A percentile compares a stretch with the other conserved stretches of the same genome.
phyloP scores from a whole-genome alignment of 2,329 filamentous ascomycete genomes.

The Sporothrix variecibatus region DNA sequence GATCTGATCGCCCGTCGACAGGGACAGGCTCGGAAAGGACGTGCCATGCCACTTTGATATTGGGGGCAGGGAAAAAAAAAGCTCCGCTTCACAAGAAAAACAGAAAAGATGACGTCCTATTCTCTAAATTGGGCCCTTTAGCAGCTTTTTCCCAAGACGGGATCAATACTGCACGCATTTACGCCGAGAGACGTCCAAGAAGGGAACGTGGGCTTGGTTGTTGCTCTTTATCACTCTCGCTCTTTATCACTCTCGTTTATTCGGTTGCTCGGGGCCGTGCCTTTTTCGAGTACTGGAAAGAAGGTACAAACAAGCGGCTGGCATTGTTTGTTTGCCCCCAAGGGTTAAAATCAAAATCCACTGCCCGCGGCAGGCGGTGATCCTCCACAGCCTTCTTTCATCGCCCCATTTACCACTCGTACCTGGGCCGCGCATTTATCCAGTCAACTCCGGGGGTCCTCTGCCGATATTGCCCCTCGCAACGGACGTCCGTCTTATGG shows the following conservation, averaged over 20 bases:
- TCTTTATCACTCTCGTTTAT: too few species aligned
- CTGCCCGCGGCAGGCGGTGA: neutral
- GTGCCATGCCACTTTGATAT: neutral
- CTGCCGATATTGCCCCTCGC: conserved; percentile 18
- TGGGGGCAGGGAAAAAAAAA: neutral
- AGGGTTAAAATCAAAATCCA: neutral
- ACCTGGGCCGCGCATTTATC: conserved; percentile 23
- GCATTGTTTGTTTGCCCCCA: neutral
- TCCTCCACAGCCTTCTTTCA: neutral
- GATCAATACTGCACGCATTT: conserved; percentile 15
- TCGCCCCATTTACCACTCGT: neutral
- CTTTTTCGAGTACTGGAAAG: neutral
- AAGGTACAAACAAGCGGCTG: neutral
- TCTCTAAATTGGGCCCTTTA: neutral
- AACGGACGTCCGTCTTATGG: conserved; percentile 24
- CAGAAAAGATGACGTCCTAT: conserved; percentile 16
- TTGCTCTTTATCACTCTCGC: neutral
- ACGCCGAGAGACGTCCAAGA: conserved; percentile 15
- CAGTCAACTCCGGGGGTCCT: conserved; percentile 23
- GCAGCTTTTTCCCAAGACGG: conserved; percentile 10
- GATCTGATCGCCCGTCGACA: neutral
- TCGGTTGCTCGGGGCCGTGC: neutral
- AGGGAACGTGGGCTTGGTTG: neutral
- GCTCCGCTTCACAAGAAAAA: conserved; percentile 4
- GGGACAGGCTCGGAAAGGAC: neutral